Base-by-base conservation (phyloP, 2,329 filamentous ascomycete genomes). In the Leptosphaerulina australis region DNA sequence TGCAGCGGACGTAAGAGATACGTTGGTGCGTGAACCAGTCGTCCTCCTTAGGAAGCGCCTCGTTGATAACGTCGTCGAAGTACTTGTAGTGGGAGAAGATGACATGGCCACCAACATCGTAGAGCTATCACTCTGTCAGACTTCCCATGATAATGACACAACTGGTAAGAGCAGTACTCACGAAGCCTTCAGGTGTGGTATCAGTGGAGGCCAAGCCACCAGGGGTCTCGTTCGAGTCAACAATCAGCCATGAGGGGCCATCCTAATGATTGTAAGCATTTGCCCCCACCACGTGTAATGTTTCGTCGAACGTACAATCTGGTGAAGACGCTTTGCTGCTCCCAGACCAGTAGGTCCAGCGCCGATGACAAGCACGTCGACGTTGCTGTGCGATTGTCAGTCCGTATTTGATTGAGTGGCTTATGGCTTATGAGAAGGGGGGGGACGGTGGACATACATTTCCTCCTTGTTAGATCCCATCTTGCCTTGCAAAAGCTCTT, bases 1-100 rank as follows among this genome's bases (percentile, higher is more conserved):
- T 93, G 88, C 91, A 97, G 73, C 94, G 92, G 66, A 99, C 93
- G 76, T 99, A 99, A 58, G 94, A 99, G 78, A 99, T 94, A 74
- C 94, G 92, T 83, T 99, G 88, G 81, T 99, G 94, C 61, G 86
- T 90, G 79, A 88, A 97, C 94, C 94, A 99, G 80, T 99, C 94
- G 53, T 90, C 88, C 52, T 91, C 85, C 71, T 91, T 91, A 68
- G 94, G 94, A 31, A 99, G 87, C 44, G 94, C 94, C 83, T 99
- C 94, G 75, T 97, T 85, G 73, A 99, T 88, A 81, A 90, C 95
- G 82, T 99, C 94, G 79, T 99, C 94, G 76, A 99, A 99, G 86
- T 99, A 99, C 81, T 97, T 97, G 88, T 99, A 99, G 85, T 97
- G 92, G 67, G 92, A 97, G 84, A 97, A 97, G 80, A 97, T 97